Evolutionary conservation across 441 rosid genomes (phyloP), one percentile per base, ranked within the genome.

Genomic region (Capsella rubella): DNA sequence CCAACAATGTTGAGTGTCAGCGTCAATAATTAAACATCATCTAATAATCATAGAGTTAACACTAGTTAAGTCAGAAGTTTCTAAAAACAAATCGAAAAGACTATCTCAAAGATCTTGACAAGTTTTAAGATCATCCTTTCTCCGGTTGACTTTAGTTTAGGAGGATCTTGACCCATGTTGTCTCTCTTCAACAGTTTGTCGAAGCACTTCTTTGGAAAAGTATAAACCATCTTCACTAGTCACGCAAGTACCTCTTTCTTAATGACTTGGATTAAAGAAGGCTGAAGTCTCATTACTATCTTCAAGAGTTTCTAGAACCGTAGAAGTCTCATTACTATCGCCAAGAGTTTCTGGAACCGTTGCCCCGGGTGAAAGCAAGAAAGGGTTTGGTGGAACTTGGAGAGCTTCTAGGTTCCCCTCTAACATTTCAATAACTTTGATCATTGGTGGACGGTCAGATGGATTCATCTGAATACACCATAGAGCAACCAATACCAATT

Each of bases 401-500:
- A 84, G 35, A 56, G 67, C 67, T 55, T 76, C 76, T 34, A 50
- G 12, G 31, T 73, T 58, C 12, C 83, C 81, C 37, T 85, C 85
- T 63, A 85, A 60, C 87, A 86, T 84, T 28, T 81, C 78, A n/a
- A 81, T 39, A 28, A 84, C 88, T 58, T 72, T 60, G 54, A 64
- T 76, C 76, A 85, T 85, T 3, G 88, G 11, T 29, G 91, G 90
- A 40, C 88, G 83, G 3, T 84, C 62, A 0, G 28, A 57, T 35
- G 93, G 89, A 35, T 63, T 68, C 5, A 69, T 64, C 10, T 82
- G 85, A 52, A 81, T 75, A 73, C 90, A 88, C 87, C 89, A 83
- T n/a, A 84, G 43, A 10, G 85, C 86, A 47, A 83, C 81, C 9
- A 82, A 7, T 15, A 79, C 65, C 78, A 88, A 29, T 78, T 76